A percentile compares a stretch with the other conserved stretches of the same genome.
Conservation (phyloP, 768 basidiomycete species). For the Exsudoporus frostii region DNA sequence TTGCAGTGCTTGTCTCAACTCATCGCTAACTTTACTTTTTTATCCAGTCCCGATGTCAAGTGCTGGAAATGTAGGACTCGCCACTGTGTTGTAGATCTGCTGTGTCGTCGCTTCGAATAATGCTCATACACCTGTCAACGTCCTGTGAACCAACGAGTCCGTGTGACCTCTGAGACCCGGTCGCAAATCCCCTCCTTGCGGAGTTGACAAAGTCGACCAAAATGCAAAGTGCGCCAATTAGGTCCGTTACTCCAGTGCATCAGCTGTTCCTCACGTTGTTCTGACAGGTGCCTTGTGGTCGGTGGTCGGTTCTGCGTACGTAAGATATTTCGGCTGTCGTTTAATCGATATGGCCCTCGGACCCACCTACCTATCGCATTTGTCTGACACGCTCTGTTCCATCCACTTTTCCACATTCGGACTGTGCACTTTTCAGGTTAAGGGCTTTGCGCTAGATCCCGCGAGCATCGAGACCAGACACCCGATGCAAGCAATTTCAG, state of each 20-base stretch:
- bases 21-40: conserved; percentile 17
- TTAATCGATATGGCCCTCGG: conserved; percentile 39
- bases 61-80: conserved; percentile 22
- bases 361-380: conserved; percentile 35
- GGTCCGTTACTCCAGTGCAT: conserved; percentile 28
- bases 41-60: conserved; percentile 19
- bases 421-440: conserved; percentile 30
- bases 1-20: conserved; percentile 19
- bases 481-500: conserved; percentile 34
- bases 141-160: conserved; percentile 12
- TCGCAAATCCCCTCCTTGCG: conserved; percentile 24
- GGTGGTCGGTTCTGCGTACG: conserved; percentile 29
- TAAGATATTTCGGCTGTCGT: conserved; percentile 35
- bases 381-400: conserved; percentile 30
- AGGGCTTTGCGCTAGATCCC: conserved; percentile 35
- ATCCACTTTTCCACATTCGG: conserved; percentile 34
- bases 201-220: conserved; percentile 29
- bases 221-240: conserved; percentile 35
- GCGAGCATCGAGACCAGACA: conserved; percentile 36
- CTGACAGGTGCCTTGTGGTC: conserved; percentile 35
- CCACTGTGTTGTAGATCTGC: conserved; percentile 27
- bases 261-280: conserved; percentile 27
- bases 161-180: conserved; percentile 27
- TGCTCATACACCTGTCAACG: conserved; percentile 24
- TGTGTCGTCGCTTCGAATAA: conserved; percentile 22